Evolutionary conservation across 2,329 filamentous ascomycete species (phyloP).

Genomic region (Aspergillus sp.): DNA sequence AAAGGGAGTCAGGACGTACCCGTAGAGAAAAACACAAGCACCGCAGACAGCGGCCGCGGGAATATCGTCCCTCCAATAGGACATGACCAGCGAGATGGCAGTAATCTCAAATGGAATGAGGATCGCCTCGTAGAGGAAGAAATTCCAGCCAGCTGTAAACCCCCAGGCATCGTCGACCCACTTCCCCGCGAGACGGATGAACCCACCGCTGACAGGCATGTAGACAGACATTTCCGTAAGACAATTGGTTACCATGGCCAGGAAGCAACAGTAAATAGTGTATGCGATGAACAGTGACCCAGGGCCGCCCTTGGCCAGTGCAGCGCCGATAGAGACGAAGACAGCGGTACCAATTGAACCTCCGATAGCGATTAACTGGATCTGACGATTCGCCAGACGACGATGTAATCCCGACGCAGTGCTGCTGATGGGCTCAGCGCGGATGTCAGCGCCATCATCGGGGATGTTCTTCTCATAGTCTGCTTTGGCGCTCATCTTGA

Average conservation of each 20-base stretch:
- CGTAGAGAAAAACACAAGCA: slow-evolving; percentile 28
- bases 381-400: slow-evolving; percentile 18
- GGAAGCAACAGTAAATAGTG: slow-evolving; percentile 27
- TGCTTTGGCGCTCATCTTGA: neutral
- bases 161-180: slow-evolving; percentile 49
- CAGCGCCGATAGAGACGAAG: slow-evolving; percentile 41
- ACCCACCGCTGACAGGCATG: slow-evolving; percentile 43
- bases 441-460: neutral
- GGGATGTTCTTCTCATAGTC: slow-evolving; percentile 1
- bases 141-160: slow-evolving; percentile 49
- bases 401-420: slow-evolving; percentile 11
- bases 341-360: slow-evolving; percentile 42
- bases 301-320: slow-evolving; percentile 39
- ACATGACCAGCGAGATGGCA: slow-evolving; percentile 42
- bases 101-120: slow-evolving; percentile 45
- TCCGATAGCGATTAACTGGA: slow-evolving; percentile 39
- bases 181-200: slow-evolving; percentile 42
- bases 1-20: slow-evolving; percentile 10
- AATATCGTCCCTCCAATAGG: slow-evolving; percentile 41
- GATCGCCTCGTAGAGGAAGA: slow-evolving; percentile 46
- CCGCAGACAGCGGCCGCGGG: slow-evolving; percentile 37
- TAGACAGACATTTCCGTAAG: slow-evolving; percentile 48
- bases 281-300: slow-evolving; percentile 41
- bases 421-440: neutral
- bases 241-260: slow-evolving; percentile 40